Evolutionary conservation across 164 flowering plant species (phyloP), one percentile per base, ranked within the genome.

Genomic region (Chimonanthus praecox): DNA sequence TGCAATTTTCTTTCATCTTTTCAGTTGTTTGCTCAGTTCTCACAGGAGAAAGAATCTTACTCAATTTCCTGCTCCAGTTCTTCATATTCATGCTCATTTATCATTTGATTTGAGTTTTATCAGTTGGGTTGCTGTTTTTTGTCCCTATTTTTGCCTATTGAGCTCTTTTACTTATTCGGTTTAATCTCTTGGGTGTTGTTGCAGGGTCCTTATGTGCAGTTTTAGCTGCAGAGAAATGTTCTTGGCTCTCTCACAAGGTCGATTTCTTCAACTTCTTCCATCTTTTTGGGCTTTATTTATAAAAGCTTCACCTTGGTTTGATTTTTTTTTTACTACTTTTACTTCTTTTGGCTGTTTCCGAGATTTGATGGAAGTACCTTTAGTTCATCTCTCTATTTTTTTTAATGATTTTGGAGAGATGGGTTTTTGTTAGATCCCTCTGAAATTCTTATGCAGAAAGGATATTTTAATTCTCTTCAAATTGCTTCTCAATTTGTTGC

Each of bases 371-470:
- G 4, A 6, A 18, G 66, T 6, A 33, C 33, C 21, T 20, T 4
- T 65, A 8, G 58, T 13, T 51, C 13, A 8, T 51, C 13, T 51
- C 13, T 0, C 4, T 10, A 10, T 51, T 51, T 15, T 77, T 74
- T 45, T 64, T 60, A 73, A 71, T 62, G 67, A 64, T 64, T 82
- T 75, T 73, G 78, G 83, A 82, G 48, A 83, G 71, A 78, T 78
- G 75, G 71, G 65, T 74, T 80, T 83, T 81, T 83, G 77, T 54
- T 54, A 78, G 89, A 86, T 86, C 82, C 87, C 74, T 81, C 74
- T 72, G 20, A 64, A 74, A 65, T 16, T 6, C 68, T 65, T 43
- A 16, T 33, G 15, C 45, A 15, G 67, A 78, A 81, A 83, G 73
- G 73, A 74, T 82, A 72, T 75, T 79, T 76, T 33, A 81, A 84